Evolutionary conservation across 257 asterid species (phyloP), one percentile per base, ranked within the genome.

Genomic region (Jacaranda mimosifolia): DNA sequence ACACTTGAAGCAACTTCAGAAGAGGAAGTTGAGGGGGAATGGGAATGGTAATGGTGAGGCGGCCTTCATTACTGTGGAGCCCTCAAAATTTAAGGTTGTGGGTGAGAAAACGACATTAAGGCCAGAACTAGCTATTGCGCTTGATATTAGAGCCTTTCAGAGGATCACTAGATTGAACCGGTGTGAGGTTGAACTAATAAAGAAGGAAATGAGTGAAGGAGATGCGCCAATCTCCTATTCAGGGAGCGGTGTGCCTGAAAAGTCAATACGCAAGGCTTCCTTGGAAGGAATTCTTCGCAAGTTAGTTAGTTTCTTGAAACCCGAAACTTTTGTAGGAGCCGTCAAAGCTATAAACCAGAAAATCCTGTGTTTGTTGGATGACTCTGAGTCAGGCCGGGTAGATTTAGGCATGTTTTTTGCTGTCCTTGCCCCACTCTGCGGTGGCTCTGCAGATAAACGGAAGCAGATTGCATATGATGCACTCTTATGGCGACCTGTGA

Each of bases 361-460:
- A 83, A 89, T 96, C 58, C 91, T 96, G 17, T 84, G 87, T 2
- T 87, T 90, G 2, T 75, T 96, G 84, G 99, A 96, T 56, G 99
- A 96, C 9, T 81, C 92, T 8, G 99, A 92, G 74, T 85, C 96
- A 0, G 98, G 98, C 8, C 79, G 97, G 79, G 91, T 96, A 42
- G 99, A 96, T 86, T 71, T 96, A 59, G 99, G 97, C 75, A 87
- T 91, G 93, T 92, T 96, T 77, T 96, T 91, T 8, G 97, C 99
- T 9, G 78, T 96, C 68, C 76, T 93, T 69, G 92, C 97, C 43
- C 99, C 99, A 18, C 77, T 96, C 3, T 93, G 97, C 38, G 91
- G 92, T 14, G 99, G 98, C n/a, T 53, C 96, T 5, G 74, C 89
- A 1, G 98, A 96, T 13, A 92, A 87, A 65, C 84, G 99, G 77